Percentiles rank a stretch among this genome's conserved stretches.
These are phyloP conservation scores for Torulaspora delbrueckii DNA, from an alignment of 805 yeast genomes.

Conservation along the genomic window DNA sequence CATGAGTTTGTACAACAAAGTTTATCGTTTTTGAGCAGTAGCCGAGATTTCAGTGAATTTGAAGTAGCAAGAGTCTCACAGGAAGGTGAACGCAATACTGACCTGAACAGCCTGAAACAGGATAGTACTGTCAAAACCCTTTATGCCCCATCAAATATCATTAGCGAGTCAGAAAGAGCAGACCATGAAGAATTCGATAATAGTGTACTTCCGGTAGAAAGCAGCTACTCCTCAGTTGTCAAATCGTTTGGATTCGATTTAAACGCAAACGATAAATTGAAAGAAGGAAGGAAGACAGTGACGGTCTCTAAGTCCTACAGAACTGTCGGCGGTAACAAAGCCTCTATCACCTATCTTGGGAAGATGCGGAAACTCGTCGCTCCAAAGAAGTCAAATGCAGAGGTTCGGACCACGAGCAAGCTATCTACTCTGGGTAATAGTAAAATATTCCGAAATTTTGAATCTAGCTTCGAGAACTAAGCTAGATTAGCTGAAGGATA, in stretches of 20 bases:
- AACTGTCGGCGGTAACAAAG: constrained; percentile 50
- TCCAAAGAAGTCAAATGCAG: constrained; percentile 17
- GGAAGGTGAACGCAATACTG: constrained; percentile 37
- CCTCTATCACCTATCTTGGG: constrained; percentile 55
- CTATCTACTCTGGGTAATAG: constrained; percentile 2
- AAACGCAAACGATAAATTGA: constrained; percentile 38
- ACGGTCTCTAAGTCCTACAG: constrained; percentile 50
- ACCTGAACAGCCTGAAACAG: constrained; percentile 44
- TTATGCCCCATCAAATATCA: constrained; percentile 21
- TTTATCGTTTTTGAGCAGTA: constrained; percentile 46
- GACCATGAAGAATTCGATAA: neutral
- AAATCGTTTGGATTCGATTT: constrained; percentile 42
- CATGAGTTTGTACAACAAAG: constrained; percentile 53
- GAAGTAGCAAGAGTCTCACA: constrained; percentile 26
- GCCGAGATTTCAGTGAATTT: constrained; percentile 31
- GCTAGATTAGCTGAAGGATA: neutral
- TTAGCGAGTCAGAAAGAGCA: neutral
- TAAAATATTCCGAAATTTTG: constrained; percentile 18
- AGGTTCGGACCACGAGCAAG: neutral
- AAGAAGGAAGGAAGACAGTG: constrained; percentile 44
- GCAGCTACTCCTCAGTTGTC: constrained; percentile 35
- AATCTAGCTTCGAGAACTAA: constrained; percentile 22
- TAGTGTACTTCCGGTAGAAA: neutral
- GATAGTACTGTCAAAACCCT: constrained; percentile 36
- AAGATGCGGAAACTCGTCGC: constrained; percentile 33